Base-by-base conservation (phyloP, 495 filamentous ascomycete genomes). In the Podospora fimiseda region DNA sequence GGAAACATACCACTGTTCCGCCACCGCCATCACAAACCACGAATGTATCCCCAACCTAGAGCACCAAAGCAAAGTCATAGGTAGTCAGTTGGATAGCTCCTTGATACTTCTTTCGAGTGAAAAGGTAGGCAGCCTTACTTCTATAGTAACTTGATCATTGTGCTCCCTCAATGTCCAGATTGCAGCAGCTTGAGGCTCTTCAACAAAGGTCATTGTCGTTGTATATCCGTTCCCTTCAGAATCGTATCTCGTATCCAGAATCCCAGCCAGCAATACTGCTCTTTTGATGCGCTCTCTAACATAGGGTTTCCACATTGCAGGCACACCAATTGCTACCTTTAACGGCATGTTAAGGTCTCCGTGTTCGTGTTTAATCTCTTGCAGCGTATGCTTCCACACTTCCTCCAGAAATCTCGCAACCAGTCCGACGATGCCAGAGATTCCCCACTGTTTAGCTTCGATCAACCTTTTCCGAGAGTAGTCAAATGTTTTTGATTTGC, bases 1-100 rank as follows among this genome's bases (percentile, higher is more conserved):
- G 9, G 20, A 2, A 23, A 50, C 47, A 14, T 15, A 50, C 47
- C 22, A 50, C 30, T n/a, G 47, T 50, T 19, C 47, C 33, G 21
- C 47, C 47, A 1, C 47, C 47, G 39, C 47, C 36, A 9, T 50
- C 33, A 21, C 47, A 50, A 0, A 50, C 47, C n/a, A 50, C 22
- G 11, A 50, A 50, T 16, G 33, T 40, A n/a, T 50, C 47, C 21
- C 47, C 47, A 20, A 39, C 19, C 18, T 50, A 19, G n/a, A n/a
- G n/a, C n/a, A n/a, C n/a, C n/a, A n/a, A n/a, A n/a, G n/a, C n/a
- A n/a, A n/a, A n/a, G n/a, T n/a, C n/a, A n/a, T n/a, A n/a, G n/a
- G n/a, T n/a, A n/a, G n/a, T n/a, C n/a, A n/a, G n/a, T n/a, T n/a
- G n/a, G n/a, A n/a, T n/a, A n/a, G n/a, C n/a, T n/a, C n/a, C n/a